Evolutionary conservation across 2,329 filamentous ascomycete genomes (phyloP).

Genomic region (Alternaria postmessia): DNA sequence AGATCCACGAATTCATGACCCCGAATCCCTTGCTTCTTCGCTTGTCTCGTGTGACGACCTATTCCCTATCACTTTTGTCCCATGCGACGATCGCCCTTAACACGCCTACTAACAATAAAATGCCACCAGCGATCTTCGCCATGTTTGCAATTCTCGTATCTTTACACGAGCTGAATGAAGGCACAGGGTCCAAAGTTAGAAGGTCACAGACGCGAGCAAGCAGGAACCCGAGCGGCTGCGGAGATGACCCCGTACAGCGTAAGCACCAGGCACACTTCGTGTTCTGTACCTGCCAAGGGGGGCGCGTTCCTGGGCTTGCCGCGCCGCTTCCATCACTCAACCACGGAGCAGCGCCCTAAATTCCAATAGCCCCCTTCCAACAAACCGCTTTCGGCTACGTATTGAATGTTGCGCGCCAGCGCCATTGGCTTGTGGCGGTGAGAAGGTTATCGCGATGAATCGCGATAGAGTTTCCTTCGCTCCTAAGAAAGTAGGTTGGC

Average conservation of each 20-base stretch:
- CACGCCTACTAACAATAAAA: constrained; percentile 1
- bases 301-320: constrained; percentile 9
- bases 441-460: background rate
- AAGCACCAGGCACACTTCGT: constrained; percentile 2
- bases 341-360: background rate
- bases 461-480: background rate
- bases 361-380: background rate
- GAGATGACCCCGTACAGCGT: constrained; percentile 6
- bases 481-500: background rate
- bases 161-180: background rate
- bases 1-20: constrained; percentile 20
- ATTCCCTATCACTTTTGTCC: background rate
- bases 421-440: background rate
- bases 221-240: constrained; percentile 2
- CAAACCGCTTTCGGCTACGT: background rate
- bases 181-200: background rate
- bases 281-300: constrained; percentile 9
- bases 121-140: background rate
- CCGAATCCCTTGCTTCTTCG: background rate
- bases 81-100: background rate
- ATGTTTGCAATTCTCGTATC: background rate
- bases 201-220: constrained; percentile 3
- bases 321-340: constrained; percentile 8
- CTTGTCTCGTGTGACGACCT: background rate
- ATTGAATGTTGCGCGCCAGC: background rate